Conservation (phyloP, 1,284 basidiomycete genomes). For the Cryptococcus deneoformans region DNA sequence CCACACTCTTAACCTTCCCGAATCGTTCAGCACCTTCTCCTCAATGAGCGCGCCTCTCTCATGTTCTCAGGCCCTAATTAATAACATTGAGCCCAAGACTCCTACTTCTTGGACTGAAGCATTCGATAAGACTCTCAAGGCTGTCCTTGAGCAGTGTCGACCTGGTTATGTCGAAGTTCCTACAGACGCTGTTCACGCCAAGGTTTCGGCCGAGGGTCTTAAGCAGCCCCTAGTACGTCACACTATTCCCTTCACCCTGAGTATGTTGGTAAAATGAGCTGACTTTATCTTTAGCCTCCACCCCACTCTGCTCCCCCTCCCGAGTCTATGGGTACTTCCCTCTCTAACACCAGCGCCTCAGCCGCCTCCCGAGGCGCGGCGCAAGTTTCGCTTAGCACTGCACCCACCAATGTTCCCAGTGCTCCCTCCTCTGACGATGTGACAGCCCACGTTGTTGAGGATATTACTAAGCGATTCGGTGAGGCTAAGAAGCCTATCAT, state of each 20-base stretch:
- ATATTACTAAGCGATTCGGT: conserved; percentile 65
- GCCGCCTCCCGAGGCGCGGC: conserved; percentile 7
- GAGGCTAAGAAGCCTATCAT: conserved; percentile 69
- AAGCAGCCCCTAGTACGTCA: conserved; percentile 57
- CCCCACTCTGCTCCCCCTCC: conserved; percentile 42
- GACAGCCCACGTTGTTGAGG: conserved; percentile 69
- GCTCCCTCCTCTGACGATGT: conserved; percentile 52
- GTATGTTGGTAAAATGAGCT: conserved; percentile 1
- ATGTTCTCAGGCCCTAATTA: conserved; percentile 63
- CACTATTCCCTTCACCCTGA: neutral
- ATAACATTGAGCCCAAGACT: conserved; percentile 51
- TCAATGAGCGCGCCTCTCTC: conserved; percentile 75
- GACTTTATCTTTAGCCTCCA: conserved; percentile 41
- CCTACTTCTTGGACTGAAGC: conserved; percentile 58
- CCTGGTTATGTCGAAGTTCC: conserved; percentile 89
- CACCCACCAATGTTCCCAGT: conserved; percentile 8
- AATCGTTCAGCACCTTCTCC: conserved; percentile 70
- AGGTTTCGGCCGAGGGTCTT: conserved; percentile 66
- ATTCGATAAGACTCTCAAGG: conserved; percentile 76
- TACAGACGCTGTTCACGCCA: conserved; percentile 71
- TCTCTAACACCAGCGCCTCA: conserved; percentile 9
- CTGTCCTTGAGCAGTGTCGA: conserved; percentile 69
- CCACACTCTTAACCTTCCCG: conserved; percentile 80
- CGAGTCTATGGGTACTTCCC: conserved; percentile 17
- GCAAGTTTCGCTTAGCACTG: conserved; percentile 8